These are phyloP conservation scores for Hypoxylon lenormandii DNA, from an alignment of 495 filamentous ascomycete species.

Conservation along the genomic window DNA sequence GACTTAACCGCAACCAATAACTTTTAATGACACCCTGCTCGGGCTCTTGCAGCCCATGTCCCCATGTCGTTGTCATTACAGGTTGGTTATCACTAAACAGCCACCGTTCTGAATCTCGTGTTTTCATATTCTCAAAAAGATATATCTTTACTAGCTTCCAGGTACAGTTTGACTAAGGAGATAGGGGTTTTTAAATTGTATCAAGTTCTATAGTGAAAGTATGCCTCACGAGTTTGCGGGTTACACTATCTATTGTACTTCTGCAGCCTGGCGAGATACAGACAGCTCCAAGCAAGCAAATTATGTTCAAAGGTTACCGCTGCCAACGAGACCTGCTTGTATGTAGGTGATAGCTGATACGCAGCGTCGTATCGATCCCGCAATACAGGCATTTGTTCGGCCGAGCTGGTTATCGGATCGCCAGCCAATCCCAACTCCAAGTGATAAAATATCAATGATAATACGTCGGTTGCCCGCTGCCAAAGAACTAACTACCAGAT, in stretches of 20 bases:
- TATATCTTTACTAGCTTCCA: too few species aligned
- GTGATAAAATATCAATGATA: conserved; percentile 24
- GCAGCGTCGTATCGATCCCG: conserved; percentile 39
- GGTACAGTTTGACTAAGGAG: too few species aligned
- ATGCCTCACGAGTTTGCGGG: not conserved
- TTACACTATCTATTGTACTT: too few species aligned
- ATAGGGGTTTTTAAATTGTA: too few species aligned
- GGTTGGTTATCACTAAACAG: not conserved
- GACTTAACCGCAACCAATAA: conserved; percentile 33
- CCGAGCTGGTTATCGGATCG: conserved; percentile 14
- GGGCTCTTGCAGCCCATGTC: conserved; percentile 4
- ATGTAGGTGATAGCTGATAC: conserved; percentile 26
- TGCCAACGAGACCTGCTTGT: not conserved
- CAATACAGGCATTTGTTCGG: conserved; percentile 23
- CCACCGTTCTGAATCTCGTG: too few species aligned
- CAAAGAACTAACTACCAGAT: too few species aligned
- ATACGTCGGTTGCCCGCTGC: not conserved
- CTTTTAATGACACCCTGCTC: conserved; percentile 10
- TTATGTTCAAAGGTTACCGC: not conserved
- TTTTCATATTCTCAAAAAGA: too few species aligned
- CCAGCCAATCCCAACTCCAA: not conserved
- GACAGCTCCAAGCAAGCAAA: conserved; percentile 3
- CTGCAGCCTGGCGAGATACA: conserved; percentile 6
- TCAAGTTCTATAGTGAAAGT: too few species aligned
- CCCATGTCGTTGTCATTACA: conserved; percentile 13